phyloP scores from a whole-genome alignment of 1,284 basidiomycete species.

The Bjerkandera adusta region DNA sequence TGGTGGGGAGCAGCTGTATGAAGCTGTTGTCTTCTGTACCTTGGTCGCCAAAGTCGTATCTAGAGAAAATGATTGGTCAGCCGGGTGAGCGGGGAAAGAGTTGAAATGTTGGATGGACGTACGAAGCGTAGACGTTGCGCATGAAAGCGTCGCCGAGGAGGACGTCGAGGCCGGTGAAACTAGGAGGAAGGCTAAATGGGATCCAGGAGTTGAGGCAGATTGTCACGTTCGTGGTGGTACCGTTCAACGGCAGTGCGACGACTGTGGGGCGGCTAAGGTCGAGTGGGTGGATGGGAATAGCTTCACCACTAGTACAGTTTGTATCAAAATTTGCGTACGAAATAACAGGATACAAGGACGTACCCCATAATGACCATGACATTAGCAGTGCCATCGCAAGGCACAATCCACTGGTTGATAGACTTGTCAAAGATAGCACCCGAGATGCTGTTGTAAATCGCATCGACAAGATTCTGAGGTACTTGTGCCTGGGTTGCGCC shows the following conservation, averaged over 20 bases:
- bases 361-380: slow-evolving; percentile 28
- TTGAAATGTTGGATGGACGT: too few species aligned
- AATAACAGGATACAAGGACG: slow-evolving; percentile 9
- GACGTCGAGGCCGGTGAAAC: slow-evolving; percentile 23
- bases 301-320: slow-evolving; percentile 12
- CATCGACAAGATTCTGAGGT: slow-evolving; percentile 43
- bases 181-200: slow-evolving; percentile 15
- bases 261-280: slow-evolving; percentile 18
- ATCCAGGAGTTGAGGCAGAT: slow-evolving; percentile 22
- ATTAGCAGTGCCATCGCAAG: slow-evolving; percentile 22
- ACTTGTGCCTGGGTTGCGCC: slow-evolving; percentile 69
- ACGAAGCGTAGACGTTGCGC: slow-evolving; percentile 40
- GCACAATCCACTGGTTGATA: slow-evolving; percentile 22
- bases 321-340: slow-evolving; percentile 4
- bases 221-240: slow-evolving; percentile 17
- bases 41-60: slow-evolving; percentile 15
- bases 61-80: slow-evolving; percentile 17
- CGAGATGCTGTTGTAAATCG: slow-evolving; percentile 54
- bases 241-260: slow-evolving; percentile 2
- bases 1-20: slow-evolving; percentile 28
- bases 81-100: not conserved
- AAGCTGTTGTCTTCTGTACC: slow-evolving; percentile 24
- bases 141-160: slow-evolving; percentile 39
- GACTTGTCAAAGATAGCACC: slow-evolving; percentile 26
- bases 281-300: slow-evolving; percentile 24